A percentile compares a stretch with the other conserved stretches of the same genome.
These are phyloP conservation scores for Trichophyton mentagrophytes DNA, from an alignment of 2,329 filamentous ascomycete species.

Conservation along the genomic window DNA sequence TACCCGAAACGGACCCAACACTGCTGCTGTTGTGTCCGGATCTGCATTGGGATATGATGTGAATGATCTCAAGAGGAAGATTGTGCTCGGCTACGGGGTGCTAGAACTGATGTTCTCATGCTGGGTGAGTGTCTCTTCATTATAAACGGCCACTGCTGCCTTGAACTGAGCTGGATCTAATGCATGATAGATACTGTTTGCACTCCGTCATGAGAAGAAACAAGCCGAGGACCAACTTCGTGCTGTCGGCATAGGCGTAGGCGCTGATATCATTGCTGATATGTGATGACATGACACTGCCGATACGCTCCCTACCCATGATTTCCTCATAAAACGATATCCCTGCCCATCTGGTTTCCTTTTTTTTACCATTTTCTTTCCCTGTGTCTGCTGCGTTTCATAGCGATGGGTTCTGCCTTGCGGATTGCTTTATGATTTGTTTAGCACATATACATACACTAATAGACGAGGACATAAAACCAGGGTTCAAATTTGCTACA, in stretches of 20 bases:
- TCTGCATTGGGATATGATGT: conserved; percentile 22
- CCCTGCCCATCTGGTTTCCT: not conserved
- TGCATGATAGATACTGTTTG: conserved; percentile 1
- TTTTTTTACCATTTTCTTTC: not conserved
- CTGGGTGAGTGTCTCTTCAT: conserved; percentile 45
- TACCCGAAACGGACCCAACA: not conserved
- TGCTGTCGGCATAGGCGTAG: not conserved
- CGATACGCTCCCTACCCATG: not conserved
- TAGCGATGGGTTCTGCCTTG: not conserved
- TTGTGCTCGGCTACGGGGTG: conserved; percentile 76
- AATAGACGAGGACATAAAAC: not conserved
- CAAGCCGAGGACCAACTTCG: not conserved
- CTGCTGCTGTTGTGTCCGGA: not conserved
- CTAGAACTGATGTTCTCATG: conserved; percentile 77
- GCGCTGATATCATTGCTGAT: not conserved
- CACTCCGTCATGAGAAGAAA: conserved; percentile 1
- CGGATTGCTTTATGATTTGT: not conserved
- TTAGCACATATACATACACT: not conserved
- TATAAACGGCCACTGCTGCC: not conserved
- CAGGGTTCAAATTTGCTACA: not conserved
- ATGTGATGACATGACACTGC: not conserved
- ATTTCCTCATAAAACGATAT: not conserved
- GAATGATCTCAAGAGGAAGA: conserved; percentile 65
- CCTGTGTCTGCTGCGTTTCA: not conserved
- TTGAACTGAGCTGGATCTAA: not conserved